phyloP scores from a whole-genome alignment of 768 basidiomycete species.

The Mycena venus region DNA sequence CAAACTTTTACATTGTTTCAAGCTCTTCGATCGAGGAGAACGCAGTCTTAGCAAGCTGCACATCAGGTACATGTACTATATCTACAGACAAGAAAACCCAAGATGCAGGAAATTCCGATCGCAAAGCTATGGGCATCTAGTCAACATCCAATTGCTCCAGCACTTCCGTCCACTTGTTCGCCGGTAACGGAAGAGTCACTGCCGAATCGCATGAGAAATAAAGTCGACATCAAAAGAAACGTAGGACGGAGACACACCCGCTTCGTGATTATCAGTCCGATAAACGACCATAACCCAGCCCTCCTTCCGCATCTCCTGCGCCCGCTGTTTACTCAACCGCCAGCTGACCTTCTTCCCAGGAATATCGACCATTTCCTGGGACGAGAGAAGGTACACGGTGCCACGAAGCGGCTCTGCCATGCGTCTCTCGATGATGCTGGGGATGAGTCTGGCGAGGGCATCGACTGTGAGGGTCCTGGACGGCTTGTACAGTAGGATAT shows the following conservation, averaged over 20 bases:
- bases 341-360: constrained; percentile 12
- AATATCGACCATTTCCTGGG: constrained; percentile 9
- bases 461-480: background rate
- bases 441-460: background rate
- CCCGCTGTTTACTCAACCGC: constrained; percentile 13
- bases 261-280: constrained; percentile 19
- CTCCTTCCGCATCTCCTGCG: constrained; percentile 18
- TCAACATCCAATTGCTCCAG: background rate
- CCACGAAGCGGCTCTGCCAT: background rate
- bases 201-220: background rate
- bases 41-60: too few species aligned
- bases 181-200: constrained; percentile 10
- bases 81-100: background rate
- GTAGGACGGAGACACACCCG: background rate
- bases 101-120: background rate
- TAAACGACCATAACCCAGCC: constrained; percentile 24
- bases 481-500: constrained; percentile 11
- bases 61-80: too few species aligned
- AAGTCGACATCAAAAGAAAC: background rate
- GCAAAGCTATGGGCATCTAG: background rate
- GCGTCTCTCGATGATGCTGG: constrained; percentile 9
- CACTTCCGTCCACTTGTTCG: background rate
- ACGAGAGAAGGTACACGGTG: background rate
- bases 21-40: too few species aligned
- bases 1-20: too few species aligned